Conservation (phyloP, 192 early-diverging fungal genomes). For the Podila verticillata region DNA sequence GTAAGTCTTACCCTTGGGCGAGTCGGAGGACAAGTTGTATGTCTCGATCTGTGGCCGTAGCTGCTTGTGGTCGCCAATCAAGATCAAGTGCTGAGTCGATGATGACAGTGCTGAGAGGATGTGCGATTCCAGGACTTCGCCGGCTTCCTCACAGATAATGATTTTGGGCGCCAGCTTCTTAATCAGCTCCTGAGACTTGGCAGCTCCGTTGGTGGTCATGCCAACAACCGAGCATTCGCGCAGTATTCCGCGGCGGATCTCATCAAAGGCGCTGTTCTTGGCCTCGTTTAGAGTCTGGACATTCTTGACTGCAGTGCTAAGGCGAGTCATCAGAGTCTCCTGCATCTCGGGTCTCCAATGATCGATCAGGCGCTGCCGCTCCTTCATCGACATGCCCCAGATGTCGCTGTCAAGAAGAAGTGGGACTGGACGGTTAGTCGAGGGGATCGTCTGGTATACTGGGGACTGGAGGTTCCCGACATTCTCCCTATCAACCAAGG, state of each 20-base stretch:
- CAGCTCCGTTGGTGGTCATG: constrained; percentile 69
- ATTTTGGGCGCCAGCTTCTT: constrained; percentile 54
- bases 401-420: constrained; percentile 1
- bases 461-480: not conserved
- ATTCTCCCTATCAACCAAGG: not conserved
- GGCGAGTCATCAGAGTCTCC: constrained; percentile 17
- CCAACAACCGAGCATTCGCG: constrained; percentile 56
- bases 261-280: constrained; percentile 41
- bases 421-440: not conserved
- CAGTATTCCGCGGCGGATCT: constrained; percentile 38
- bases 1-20: constrained; percentile 44
- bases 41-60: constrained; percentile 44
- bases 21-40: constrained; percentile 50
- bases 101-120: constrained; percentile 56
- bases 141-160: constrained; percentile 69
- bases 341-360: constrained; percentile 49
- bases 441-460: constrained; percentile 1
- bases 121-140: constrained; percentile 67
- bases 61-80: constrained; percentile 63
- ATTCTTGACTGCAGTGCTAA: constrained; percentile 19
- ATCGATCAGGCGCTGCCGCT: constrained; percentile 50
- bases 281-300: constrained; percentile 3
- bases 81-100: constrained; percentile 62
- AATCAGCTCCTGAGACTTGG: constrained; percentile 57
- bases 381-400: constrained; percentile 54